Evolutionary conservation across 2,329 filamentous ascomycete genomes (phyloP).

Genomic region (Teratosphaeria viscida): DNA sequence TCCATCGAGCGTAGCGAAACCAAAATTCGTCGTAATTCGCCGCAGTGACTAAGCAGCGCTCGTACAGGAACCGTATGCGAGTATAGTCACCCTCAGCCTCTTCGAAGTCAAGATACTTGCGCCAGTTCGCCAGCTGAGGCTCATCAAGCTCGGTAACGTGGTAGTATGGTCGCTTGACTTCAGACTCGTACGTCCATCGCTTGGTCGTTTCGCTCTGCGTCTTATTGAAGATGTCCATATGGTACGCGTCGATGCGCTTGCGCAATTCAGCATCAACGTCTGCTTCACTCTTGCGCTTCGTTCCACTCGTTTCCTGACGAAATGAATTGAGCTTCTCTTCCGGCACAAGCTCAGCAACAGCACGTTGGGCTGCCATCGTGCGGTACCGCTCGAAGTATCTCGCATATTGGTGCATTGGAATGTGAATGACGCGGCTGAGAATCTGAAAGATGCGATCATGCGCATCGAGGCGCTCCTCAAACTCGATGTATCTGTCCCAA

Average conservation of each 20-base stretch:
- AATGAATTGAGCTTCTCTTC: slow-evolving; percentile 55
- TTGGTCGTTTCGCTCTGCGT: slow-evolving; percentile 85
- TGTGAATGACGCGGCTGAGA: slow-evolving; percentile 68
- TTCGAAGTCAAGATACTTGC: slow-evolving; percentile 93
- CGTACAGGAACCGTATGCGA: slow-evolving; percentile 75
- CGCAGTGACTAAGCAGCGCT: slow-evolving; percentile 84
- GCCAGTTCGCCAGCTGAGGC: slow-evolving; percentile 77
- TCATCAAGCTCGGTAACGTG: slow-evolving; percentile 90
- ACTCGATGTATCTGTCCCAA: slow-evolving; percentile 98
- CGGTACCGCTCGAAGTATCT: slow-evolving; percentile 90
- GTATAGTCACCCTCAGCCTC: slow-evolving; percentile 70
- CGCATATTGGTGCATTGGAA: slow-evolving; percentile 92
- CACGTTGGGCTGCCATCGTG: slow-evolving; percentile 60
- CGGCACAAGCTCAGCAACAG: slow-evolving; percentile 62
- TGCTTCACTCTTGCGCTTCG: slow-evolving; percentile 57
- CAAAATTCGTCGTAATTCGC: slow-evolving; percentile 97
- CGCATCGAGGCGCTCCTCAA: slow-evolving; percentile 80
- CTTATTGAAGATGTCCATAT: slow-evolving; percentile 67
- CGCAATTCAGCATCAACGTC: slow-evolving; percentile 80
- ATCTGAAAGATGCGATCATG: slow-evolving; percentile 79
- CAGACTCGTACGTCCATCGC: slow-evolving; percentile 88
- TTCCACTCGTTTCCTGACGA: slow-evolving; percentile 38
- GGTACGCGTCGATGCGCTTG: slow-evolving; percentile 65
- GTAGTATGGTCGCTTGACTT: slow-evolving; percentile 93
- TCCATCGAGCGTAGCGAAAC: slow-evolving; percentile 95